Evolutionary conservation across 2,329 filamentous ascomycete genomes (phyloP).

Genomic region (Epichloe elymi): DNA sequence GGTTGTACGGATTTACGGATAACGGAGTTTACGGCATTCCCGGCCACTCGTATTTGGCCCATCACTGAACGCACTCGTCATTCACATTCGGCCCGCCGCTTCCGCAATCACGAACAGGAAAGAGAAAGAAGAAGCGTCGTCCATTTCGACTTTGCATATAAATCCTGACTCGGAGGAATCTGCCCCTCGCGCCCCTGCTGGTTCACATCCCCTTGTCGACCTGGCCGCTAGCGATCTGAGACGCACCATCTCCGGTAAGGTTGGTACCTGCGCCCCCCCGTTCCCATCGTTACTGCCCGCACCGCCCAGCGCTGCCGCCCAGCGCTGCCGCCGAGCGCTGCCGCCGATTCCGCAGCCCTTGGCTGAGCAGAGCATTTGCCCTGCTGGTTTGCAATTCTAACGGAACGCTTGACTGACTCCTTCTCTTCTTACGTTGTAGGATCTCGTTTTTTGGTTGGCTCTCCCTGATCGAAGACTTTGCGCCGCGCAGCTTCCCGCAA

Average conservation of each 20-base stretch:
- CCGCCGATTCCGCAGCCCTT: slow-evolving; percentile 2
- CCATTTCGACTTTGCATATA: background rate
- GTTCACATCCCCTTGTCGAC: slow-evolving; percentile 9
- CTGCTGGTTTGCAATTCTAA: no score
- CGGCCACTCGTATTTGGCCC: slow-evolving; percentile 2
- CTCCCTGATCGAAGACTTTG: background rate
- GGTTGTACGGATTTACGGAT: background rate
- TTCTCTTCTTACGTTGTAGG: background rate
- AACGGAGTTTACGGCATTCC: background rate
- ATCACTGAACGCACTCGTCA: background rate
- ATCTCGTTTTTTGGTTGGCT: background rate
- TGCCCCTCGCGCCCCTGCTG: background rate
- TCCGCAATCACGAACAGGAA: background rate
- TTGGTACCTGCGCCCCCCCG: slow-evolving; percentile 8
- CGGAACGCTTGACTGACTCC: background rate
- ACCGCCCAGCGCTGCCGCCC: slow-evolving; percentile 1
- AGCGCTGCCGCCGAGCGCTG: background rate
- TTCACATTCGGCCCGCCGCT: background rate
- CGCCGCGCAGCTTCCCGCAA: background rate
- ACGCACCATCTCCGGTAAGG: slow-evolving; percentile 6
- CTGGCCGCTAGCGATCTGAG: slow-evolving; percentile 11
- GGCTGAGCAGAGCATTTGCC: no score
- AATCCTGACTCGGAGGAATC: background rate
- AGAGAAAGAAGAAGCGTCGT: background rate
- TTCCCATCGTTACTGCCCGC: slow-evolving; percentile 3